Base-by-base conservation (phyloP, 2,329 filamentous ascomycete species). In the Fusarium sp. region DNA sequence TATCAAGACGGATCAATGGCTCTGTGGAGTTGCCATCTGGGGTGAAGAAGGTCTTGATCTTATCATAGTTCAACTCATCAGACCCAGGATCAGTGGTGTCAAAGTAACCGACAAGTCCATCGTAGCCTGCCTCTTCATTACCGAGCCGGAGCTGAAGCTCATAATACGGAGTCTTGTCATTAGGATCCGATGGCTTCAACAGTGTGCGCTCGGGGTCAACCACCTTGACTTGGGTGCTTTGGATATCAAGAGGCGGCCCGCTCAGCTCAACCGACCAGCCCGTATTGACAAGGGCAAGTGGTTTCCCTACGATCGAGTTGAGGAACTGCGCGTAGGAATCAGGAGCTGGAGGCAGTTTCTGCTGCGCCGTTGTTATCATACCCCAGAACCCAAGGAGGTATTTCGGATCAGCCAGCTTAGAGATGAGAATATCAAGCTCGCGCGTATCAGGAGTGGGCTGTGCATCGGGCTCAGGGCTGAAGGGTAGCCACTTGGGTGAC, bases 71-170 rank as follows among this genome's bases (percentile, higher is more conserved):
- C 7, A 81, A 60, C 21, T 76, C 65, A 9, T 67, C 60, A 18
- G 61, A 54, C 16, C 49, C 49, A 38, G 58, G 52, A 6, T 50
- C 40, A 0, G n/a, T 64, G 2, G 69, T 65, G 50, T 79, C 64
- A 49, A 84, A 86, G 67, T 83, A 85, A 1, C 82, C 82, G 0
- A 85, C 79, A 0, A 85, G 72, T 0, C 84, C 84, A 66, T 85
- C 84, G 53, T 79, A 82, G 1, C 49, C 57, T 3, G 79, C 70
- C 1, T 80, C 67, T 5, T 47, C 37, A 60, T 85, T 80, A 5
- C 84, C 84, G 0, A 86, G 66, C 35, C 81, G 79, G 19, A 85
- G 44, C 18, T 73, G 78, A 58, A 86, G 83, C 1, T 73, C 23
- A 69, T 85, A 85, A 9, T n/a, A 46, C 0, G 69, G 56, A 13